phyloP scores from a whole-genome alignment of 306 rosid species.

The Argentina anserina region DNA sequence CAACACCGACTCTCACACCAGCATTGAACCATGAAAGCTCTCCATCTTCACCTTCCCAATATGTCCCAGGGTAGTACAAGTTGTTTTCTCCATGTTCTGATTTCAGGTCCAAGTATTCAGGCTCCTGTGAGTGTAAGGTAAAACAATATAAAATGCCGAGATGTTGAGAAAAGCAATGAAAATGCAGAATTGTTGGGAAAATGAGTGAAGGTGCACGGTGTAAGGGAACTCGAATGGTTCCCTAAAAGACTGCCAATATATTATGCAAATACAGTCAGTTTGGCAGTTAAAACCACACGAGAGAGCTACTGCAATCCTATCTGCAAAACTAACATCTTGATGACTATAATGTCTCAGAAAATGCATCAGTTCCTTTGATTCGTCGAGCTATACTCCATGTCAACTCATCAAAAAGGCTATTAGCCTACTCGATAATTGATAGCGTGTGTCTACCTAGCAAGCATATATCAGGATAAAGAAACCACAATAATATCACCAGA shows the following conservation, averaged over 20 bases:
- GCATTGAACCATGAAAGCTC: constrained; percentile 87
- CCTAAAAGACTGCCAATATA: not conserved
- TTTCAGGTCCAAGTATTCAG: constrained; percentile 30
- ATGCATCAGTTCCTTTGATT: not conserved
- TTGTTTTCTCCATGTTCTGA: constrained; percentile 41
- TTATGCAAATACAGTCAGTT: not conserved
- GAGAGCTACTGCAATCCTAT: not conserved
- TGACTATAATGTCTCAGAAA: not conserved
- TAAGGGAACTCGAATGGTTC: not conserved
- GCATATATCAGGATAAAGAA: not conserved
- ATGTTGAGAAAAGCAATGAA: not conserved
- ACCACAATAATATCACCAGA: not conserved
- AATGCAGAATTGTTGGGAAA: not conserved
- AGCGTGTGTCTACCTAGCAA: not conserved
- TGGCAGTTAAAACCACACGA: not conserved
- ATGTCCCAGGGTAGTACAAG: constrained; percentile 42
- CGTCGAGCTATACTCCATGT: not conserved
- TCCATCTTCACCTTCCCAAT: constrained; percentile 67
- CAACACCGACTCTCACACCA: constrained; percentile 74
- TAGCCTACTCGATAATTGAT: not conserved
- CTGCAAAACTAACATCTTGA: not conserved
- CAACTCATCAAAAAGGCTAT: not conserved
- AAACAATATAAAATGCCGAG: not conserved
- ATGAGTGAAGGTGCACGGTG: not conserved
- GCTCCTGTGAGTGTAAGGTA: constrained; percentile 12